phyloP scores from a whole-genome alignment of 1,139 yeast genomes.

The Scheffersomyces quercinus region DNA sequence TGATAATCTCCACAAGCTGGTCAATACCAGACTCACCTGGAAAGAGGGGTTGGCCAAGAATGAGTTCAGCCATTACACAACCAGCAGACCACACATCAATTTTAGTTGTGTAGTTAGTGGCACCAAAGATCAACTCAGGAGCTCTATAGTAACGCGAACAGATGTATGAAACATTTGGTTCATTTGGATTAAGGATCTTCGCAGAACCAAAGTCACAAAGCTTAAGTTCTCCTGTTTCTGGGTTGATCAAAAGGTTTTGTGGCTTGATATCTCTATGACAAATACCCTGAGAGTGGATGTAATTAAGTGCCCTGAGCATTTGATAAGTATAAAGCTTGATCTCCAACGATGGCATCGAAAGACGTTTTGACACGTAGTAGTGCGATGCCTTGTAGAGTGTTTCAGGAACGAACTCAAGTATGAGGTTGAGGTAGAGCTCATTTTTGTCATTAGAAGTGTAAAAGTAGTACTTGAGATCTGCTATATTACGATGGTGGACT shows the following conservation, averaged over 20 bases:
- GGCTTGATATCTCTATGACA: slow-evolving; percentile 98
- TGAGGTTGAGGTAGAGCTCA: slow-evolving; percentile 82
- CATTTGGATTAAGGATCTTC: slow-evolving; percentile 81
- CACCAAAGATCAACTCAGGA: slow-evolving; percentile 89
- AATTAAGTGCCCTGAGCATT: slow-evolving; percentile 85
- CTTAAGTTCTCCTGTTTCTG: slow-evolving; percentile 78
- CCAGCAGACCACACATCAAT: slow-evolving; percentile 98
- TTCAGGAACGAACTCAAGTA: slow-evolving; percentile 91
- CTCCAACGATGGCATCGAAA: slow-evolving; percentile 86
- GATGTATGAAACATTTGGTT: slow-evolving; percentile 93
- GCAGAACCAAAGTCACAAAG: slow-evolving; percentile 99
- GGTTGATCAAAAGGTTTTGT: slow-evolving; percentile 87
- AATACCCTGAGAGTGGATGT: slow-evolving; percentile 86
- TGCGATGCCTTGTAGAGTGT: slow-evolving; percentile 90
- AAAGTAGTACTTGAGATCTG: slow-evolving; percentile 84
- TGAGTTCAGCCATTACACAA: slow-evolving; percentile 95
- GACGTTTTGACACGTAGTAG: slow-evolving; percentile 72
- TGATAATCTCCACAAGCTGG: slow-evolving; percentile 94
- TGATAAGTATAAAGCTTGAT: slow-evolving; percentile 90
- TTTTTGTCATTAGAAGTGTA: slow-evolving; percentile 79
- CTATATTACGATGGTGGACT: slow-evolving; percentile 83
- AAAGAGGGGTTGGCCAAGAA: slow-evolving; percentile 92
- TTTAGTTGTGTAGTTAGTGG: slow-evolving; percentile 91
- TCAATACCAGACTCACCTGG: slow-evolving; percentile 98
- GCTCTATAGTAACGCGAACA: slow-evolving; percentile 97